Base-by-base conservation (phyloP, 805 yeast genomes). In the Hagleromyces aurorensis region DNA sequence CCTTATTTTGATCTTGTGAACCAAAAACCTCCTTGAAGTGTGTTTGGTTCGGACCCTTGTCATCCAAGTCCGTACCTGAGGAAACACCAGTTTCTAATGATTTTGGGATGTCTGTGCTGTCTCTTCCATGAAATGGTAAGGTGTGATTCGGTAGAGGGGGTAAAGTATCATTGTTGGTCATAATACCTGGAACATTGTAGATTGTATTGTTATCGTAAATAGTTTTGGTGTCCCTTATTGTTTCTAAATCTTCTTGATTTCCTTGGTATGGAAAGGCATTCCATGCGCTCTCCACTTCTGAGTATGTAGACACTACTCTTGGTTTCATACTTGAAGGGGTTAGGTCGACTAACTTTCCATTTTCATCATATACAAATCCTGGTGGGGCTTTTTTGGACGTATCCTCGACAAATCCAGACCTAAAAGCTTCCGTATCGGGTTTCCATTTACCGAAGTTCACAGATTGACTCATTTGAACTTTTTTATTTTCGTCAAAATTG, bases 341-440 rank as follows among this genome's bases (percentile, higher is more conserved):
- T 19, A 48, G 36, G 25, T 52, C 52, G 11, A 57, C 47, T 17
- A 53, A 38, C 20, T 50, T 52, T 29, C 54, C 62, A 33, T 40
- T 46, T 31, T 43, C 56, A 44, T 48, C 63, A 35, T 37, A 34
- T 7, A 43, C 59, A 40, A 40, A 57, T 11, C 41, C 73, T 3
- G 55, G 52, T 10, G 56, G 55, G 3, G 44, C 42, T 30, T 41
- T 45, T 41, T 27, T 60, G 53, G 43, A 60, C 55, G 34, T 65
- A 42, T 23, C 59, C 19, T 52, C 48, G 60, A 69, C 38, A 59
- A 72, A 25, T 57, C 61, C 32, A 57, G 67, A 23, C 41, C 57
- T 43, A 19, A 39, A 37, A 4, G 52, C 43, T 19, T 43, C 50
- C 13, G 78, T 73, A 42, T 74, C 69, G 2, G 80, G 80, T 45